Base-by-base conservation (phyloP, 495 filamentous ascomycete species). In the Xylaria intraflava region DNA sequence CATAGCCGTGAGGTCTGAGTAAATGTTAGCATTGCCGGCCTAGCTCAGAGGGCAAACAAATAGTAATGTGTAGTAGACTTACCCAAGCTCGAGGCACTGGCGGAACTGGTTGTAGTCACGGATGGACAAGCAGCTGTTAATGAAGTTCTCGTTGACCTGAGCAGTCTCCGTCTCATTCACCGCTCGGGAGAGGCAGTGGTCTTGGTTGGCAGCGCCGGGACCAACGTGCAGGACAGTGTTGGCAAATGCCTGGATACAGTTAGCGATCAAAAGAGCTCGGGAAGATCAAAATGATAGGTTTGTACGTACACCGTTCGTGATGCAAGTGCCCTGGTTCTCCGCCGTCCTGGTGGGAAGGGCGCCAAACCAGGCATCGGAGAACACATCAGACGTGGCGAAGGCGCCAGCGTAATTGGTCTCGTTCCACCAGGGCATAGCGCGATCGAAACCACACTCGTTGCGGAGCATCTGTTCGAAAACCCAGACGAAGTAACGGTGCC, bases 401-500 rank as follows among this genome's bases (percentile, higher is more conserved):
- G 58, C 60, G 43, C 66, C 69, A 9, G 66, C 55, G 55, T 73
- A 65, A 2, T 66, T 59, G 23, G 68, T 70, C 71, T 70, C 69
- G 50, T 70, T 71, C 70, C 69, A 73, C 64, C 69, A 74, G 3
- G 71, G 68, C 55, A 72, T 62, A 3, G 71, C 62, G 22, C 65
- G 59, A 19, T 55, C 48, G 52, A 71, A 71, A 19, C 57, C 60
- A 46, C 71, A 74, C 58, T 74, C 71, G 35, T 65, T 45, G 24
- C 71, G 66, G 54, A 74, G 64, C 50, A 70, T 30, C 48, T 57
- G 55, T 53, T 74, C 71, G 51, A 70, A 72, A 4, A 59, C 51
- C 44, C 53, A 64, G 22, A 69, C 56, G 50, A 62, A 72, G 61
- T 69, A 70, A 9, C 69, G 58, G 63, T 74, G 71, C 69, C 67